Conservation (phyloP, 345 rosid genomes). For the Brassica nigra region DNA sequence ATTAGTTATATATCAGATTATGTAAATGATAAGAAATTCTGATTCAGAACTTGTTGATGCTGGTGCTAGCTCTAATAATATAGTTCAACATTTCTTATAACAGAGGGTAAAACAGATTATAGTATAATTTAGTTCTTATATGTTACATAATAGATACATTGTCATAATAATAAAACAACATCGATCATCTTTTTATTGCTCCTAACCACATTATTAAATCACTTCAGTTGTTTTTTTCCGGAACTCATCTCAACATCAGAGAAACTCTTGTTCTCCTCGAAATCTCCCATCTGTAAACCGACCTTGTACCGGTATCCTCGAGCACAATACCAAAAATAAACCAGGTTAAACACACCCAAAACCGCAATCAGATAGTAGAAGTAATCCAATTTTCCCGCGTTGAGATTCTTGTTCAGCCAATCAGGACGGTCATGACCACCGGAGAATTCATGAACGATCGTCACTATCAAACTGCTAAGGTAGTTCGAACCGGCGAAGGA, state of each 20-base stretch:
- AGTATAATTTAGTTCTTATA: not conserved
- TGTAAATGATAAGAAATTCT: not conserved
- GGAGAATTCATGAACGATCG: slow-evolving; percentile 57
- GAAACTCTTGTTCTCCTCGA: slow-evolving; percentile 32
- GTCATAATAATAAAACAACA: not conserved
- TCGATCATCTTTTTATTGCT: slow-evolving; percentile 2
- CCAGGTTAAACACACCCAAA: slow-evolving; percentile 62
- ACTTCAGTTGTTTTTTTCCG: slow-evolving; percentile 15
- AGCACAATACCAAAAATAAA: slow-evolving; percentile 68
- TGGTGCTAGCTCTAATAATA: not conserved
- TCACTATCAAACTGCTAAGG: slow-evolving; percentile 66
- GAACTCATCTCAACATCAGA: slow-evolving; percentile 42
- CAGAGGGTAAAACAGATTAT: slow-evolving; percentile 5
- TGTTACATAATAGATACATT: slow-evolving; percentile 14
- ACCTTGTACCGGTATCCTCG: slow-evolving; percentile 63
- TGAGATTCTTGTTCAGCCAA: slow-evolving; percentile 73
- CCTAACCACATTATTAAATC: slow-evolving; percentile 2
- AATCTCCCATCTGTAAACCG: slow-evolving; percentile 53
- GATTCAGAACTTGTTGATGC: not conserved
- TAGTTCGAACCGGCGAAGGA: slow-evolving; percentile 70
- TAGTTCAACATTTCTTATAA: not conserved
- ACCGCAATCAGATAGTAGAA: slow-evolving; percentile 77
- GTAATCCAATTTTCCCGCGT: slow-evolving; percentile 77
- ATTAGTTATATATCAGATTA: not conserved
- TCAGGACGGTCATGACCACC: slow-evolving; percentile 56